Percentiles rank a stretch among this genome's conserved stretches.
Evolutionary conservation across 1,139 yeast genomes (phyloP).

Genomic region (Suhomyces yuchorum): DNA sequence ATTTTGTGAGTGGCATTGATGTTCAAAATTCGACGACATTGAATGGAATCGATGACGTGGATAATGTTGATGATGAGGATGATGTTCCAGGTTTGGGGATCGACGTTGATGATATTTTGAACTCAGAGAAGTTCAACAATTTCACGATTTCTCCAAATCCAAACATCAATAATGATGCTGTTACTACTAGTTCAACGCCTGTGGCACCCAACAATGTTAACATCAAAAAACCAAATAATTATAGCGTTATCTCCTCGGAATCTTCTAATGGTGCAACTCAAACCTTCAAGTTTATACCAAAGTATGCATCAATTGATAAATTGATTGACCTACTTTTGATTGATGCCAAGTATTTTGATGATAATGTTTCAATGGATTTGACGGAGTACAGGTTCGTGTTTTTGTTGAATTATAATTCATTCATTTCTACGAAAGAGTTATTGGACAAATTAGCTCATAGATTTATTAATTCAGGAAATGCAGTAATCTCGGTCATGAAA

Average conservation of each 20-base stretch:
- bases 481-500: constrained; percentile 50
- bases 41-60: constrained; percentile 27
- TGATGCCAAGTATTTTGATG: constrained; percentile 43
- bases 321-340: constrained; percentile 45
- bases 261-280: constrained; percentile 15
- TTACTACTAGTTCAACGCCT: background rate
- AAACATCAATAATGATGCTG: constrained; percentile 8
- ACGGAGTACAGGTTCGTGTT: constrained; percentile 49
- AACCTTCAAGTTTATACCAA: constrained; percentile 37
- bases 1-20: constrained; percentile 39
- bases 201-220: constrained; percentile 1
- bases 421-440: constrained; percentile 45
- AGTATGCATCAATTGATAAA: constrained; percentile 43
- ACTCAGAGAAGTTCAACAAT: constrained; percentile 44
- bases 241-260: constrained; percentile 20
- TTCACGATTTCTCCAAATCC: constrained; percentile 29
- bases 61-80: constrained; percentile 38
- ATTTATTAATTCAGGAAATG: constrained; percentile 50
- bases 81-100: constrained; percentile 47
- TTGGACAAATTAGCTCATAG: constrained; percentile 47
- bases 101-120: constrained; percentile 49
- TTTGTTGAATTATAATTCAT: constrained; percentile 45
- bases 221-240: constrained; percentile 17
- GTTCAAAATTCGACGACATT: constrained; percentile 23
- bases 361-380: constrained; percentile 41